Evolutionary conservation across 805 yeast genomes (phyloP).

Genomic region (Ascoidea tarda): DNA sequence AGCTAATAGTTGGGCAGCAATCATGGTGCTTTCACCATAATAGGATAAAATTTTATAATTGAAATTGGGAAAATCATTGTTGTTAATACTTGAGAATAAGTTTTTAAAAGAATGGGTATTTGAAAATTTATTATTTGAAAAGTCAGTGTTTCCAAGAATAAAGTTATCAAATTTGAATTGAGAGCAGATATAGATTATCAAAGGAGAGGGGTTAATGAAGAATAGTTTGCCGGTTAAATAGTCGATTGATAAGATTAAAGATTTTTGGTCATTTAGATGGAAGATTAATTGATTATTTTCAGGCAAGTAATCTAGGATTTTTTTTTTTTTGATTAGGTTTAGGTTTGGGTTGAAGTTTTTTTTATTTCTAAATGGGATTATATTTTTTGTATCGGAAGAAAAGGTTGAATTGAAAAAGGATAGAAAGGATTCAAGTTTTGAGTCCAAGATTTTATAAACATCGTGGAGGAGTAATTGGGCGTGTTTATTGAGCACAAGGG

Average conservation of each 20-base stretch:
- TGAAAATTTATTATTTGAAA: background rate
- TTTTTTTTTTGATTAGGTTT: background rate
- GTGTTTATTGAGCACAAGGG: conserved; percentile 6
- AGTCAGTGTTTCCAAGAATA: conserved; percentile 1
- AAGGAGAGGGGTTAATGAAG: conserved; percentile 9
- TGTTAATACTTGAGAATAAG: too few species aligned
- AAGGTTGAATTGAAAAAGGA: background rate
- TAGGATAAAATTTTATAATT: background rate
- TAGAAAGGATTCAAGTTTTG: background rate
- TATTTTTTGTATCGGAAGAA: background rate
- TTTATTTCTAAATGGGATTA: background rate
- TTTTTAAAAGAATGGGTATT: background rate
- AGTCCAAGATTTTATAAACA: background rate
- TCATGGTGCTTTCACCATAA: background rate
- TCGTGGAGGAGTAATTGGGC: conserved; percentile 4
- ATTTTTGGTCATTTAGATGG: conserved; percentile 3
- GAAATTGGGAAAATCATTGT: too few species aligned
- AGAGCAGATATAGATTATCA: conserved; percentile 6
- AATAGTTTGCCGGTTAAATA: conserved; percentile 8
- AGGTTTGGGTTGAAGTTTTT: background rate
- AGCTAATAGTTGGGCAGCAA: conserved; percentile 6
- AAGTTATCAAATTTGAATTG: conserved; percentile 8
- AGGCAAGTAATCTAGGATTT: conserved; percentile 1
- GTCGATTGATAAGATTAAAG: conserved; percentile 5
- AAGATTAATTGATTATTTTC: conserved; percentile 2